A percentile compares a stretch with the other conserved stretches of the same genome.
Evolutionary conservation across 2,329 filamentous ascomycete species (phyloP).

Genomic region (Diplodia seriata): DNA sequence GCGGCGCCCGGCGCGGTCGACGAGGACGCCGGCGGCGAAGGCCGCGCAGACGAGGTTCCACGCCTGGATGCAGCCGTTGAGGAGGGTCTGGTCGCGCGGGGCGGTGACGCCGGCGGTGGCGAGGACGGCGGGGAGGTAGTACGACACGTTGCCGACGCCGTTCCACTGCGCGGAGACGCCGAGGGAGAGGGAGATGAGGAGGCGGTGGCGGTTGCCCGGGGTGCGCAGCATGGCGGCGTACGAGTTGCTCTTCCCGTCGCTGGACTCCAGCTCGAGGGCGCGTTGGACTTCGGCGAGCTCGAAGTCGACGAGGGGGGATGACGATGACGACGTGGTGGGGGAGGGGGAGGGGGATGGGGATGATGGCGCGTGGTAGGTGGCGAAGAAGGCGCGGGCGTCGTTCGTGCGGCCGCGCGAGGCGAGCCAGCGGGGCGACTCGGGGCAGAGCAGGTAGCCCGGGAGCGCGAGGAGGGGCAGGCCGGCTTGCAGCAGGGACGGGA

Average conservation of each 20-base stretch:
- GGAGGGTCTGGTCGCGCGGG: not conserved
- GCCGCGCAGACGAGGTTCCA: not conserved
- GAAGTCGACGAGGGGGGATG: constrained; percentile 50
- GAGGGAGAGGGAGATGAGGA: constrained; percentile 60
- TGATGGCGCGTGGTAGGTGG: not conserved
- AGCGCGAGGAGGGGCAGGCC: constrained; percentile 56
- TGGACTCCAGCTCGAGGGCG: constrained; percentile 53
- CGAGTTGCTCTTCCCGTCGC: constrained; percentile 32
- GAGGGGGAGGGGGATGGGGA: not conserved
- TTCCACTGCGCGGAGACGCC: constrained; percentile 66
- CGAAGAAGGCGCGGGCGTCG: not conserved
- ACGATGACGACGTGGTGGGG: too few species aligned
- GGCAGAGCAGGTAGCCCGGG: constrained; percentile 53
- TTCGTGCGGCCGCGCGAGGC: constrained; percentile 52
- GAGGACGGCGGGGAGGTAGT: not conserved
- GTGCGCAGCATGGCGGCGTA: constrained; percentile 58
- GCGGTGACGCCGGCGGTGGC: not conserved
- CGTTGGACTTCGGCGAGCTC: constrained; percentile 60
- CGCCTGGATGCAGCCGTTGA: constrained; percentile 14
- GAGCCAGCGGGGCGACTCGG: constrained; percentile 65
- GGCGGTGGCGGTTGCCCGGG: constrained; percentile 60
- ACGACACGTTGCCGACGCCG: constrained; percentile 54
- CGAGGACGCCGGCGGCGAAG: too few species aligned
- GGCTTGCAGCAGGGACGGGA: constrained; percentile 53
- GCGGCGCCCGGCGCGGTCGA: too few species aligned